Base-by-base conservation (phyloP, 257 asterid species). In the Eucommia ulmoides region DNA sequence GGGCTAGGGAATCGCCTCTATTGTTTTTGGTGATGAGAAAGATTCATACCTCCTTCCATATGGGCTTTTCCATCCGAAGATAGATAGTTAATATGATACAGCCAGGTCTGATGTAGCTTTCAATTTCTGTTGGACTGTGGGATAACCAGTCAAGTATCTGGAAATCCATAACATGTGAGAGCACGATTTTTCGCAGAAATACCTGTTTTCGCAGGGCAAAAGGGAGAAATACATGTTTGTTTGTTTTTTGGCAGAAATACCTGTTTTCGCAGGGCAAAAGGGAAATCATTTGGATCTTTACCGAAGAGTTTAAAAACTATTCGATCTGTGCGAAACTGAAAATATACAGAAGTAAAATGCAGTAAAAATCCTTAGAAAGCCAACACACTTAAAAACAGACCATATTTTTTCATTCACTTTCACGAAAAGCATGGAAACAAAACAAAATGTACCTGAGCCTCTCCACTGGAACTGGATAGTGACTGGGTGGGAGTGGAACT, bases 81-180 rank as follows among this genome's bases (percentile, higher is more conserved):
- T 88, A 88, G 65, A 88, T 72, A 12, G 95, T 84, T 58, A 88
- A 66, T 59, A 84, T 64, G 67, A 88, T 62, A 63, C 95, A 88
- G 65, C 97, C 97, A 65, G 97, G 97, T 53, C 88, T 69, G 65
- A 84, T 88, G 70, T 84, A 79, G 83, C 97, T 82, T 65, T 88
- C 97, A 41, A 88, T 80, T 46, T 88, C 97, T 19, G 89, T 82
- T 24, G 97, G 97, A 64, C 93, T 82, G 73, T 69, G 72, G 14
- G 94, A 78, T 51, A 88, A 78, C 97, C 97, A 88, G 69, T 84
- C 84, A 60, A 88, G 82, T 65, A 88, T 88, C 97, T 88, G 92
- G 62, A 73, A 55, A 48, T 33, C 20, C 52, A 59, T 46, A 25
- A n/a, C 23, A 53, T 15, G 19, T 19, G 22, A n/a, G 38, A 50